Percentiles rank a stretch among this genome's conserved stretches.
These are phyloP conservation scores for Geosmithia putterillii DNA, from an alignment of 2,329 filamentous ascomycete species.

Conservation along the genomic window DNA sequence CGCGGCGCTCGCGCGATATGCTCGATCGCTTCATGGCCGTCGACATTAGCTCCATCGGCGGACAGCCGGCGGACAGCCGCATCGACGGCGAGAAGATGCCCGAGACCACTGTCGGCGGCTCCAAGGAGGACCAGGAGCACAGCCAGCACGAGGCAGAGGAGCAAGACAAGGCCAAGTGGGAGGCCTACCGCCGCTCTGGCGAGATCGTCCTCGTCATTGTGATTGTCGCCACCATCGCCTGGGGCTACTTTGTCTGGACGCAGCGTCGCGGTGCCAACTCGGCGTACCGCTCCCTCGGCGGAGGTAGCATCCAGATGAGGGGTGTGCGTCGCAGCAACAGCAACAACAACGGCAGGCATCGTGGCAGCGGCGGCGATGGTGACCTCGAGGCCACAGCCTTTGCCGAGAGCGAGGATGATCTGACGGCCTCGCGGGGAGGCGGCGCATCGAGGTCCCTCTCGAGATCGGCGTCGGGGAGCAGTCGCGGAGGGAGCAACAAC, in stretches of 20 bases:
- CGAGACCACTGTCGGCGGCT: slow-evolving; percentile 64
- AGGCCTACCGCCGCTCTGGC: slow-evolving; percentile 77
- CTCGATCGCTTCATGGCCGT: slow-evolving; percentile 92
- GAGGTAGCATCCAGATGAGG: slow-evolving; percentile 33
- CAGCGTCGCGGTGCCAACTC: slow-evolving; percentile 31
- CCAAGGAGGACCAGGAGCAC: slow-evolving; percentile 44
- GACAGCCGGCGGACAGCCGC: slow-evolving; percentile 61
- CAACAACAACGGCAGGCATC: too few species aligned
- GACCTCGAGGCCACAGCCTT: slow-evolving; percentile 54
- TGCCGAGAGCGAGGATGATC: slow-evolving; percentile 52
- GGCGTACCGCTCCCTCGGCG: slow-evolving; percentile 39
- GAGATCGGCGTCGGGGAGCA: slow-evolving; percentile 32
- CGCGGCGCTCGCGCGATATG: slow-evolving; percentile 84
- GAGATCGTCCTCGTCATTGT: slow-evolving; percentile 78
- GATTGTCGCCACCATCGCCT: slow-evolving; percentile 56
- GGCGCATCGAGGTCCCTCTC: too few species aligned
- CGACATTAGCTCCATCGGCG: slow-evolving; percentile 81
- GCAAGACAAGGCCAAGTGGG: slow-evolving; percentile 70
- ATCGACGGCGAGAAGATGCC: slow-evolving; percentile 79
- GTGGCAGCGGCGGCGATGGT: too few species aligned
- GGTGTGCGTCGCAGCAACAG: too few species aligned
- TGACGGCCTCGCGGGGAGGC: slow-evolving; percentile 37
- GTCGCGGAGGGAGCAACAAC: slow-evolving; percentile 18
- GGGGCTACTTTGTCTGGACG: slow-evolving; percentile 62
- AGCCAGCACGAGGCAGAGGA: slow-evolving; percentile 45